Evolutionary conservation across 208 protist species (phyloP).

Genomic region (Trichomonas vaginalis): DNA sequence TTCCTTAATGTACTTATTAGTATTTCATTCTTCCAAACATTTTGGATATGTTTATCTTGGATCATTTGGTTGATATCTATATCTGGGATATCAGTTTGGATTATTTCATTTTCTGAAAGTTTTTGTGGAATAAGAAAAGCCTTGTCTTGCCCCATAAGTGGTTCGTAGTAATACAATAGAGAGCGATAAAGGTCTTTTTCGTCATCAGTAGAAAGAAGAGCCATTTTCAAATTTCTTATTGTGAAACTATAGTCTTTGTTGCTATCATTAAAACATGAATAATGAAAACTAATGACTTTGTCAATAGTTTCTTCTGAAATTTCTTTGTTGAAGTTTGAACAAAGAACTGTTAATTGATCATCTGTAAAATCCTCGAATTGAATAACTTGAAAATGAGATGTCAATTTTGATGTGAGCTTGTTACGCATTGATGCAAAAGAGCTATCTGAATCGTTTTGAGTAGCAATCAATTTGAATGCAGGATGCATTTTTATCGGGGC

Average conservation of each 20-base stretch:
- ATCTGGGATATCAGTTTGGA: background rate
- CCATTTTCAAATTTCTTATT: background rate
- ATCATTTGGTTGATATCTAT: background rate
- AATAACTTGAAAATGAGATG: background rate
- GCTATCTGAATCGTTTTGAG: background rate
- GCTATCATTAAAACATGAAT: background rate
- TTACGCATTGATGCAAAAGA: background rate
- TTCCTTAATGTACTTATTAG: background rate
- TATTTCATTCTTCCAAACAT: background rate
- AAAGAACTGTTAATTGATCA: background rate
- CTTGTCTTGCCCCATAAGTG: background rate
- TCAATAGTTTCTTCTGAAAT: background rate
- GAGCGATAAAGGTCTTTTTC: too few species aligned
- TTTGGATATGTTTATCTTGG: background rate
- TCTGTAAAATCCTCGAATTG: background rate
- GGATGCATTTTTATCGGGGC: background rate
- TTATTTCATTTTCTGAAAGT: background rate
- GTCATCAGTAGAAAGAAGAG: background rate
- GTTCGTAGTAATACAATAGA: too few species aligned
- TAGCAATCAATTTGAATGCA: slow-evolving; percentile 14
- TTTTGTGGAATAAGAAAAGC: background rate
- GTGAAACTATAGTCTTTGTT: background rate
- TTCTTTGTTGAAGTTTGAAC: too few species aligned
- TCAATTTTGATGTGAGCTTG: background rate
- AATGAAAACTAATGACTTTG: background rate